A percentile compares a stretch with the other conserved stretches of the same genome.
phyloP scores from a whole-genome alignment of 2,329 filamentous ascomycete genomes.

The Chaetomiaceae sp. region DNA sequence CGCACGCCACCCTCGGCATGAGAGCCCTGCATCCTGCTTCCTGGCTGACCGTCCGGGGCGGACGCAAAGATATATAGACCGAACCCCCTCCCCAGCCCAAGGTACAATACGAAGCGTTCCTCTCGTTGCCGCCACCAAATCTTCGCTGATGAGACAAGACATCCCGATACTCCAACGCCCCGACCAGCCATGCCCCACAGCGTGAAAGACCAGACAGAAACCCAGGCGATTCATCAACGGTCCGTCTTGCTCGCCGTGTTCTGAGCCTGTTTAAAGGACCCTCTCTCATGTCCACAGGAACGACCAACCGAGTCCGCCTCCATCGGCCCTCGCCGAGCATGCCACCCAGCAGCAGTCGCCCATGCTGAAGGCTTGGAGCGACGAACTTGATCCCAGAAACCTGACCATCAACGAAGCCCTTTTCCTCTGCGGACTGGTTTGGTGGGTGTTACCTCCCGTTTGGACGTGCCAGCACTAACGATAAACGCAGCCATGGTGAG shows the following conservation, averaged over 20 bases:
- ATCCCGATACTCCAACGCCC: neutral
- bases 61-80: conserved; percentile 12
- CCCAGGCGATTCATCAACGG: conserved; percentile 10
- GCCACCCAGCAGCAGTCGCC: conserved; percentile 11
- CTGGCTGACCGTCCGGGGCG: neutral
- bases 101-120: neutral
- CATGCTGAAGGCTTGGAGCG: conserved; percentile 26
- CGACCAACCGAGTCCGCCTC: neutral
- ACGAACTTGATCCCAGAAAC: conserved; percentile 21
- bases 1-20: conserved; percentile 1
- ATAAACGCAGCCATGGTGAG: neutral
- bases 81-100: neutral
- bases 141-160: conserved; percentile 3
- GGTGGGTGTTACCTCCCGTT: conserved; percentile 4
- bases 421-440: conserved; percentile 1
- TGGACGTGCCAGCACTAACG: neutral
- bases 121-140: neutral
- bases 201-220: conserved; percentile 13
- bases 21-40: neutral
- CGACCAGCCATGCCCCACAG: conserved; percentile 22
- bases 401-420: conserved; percentile 27
- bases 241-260: conserved; percentile 12
- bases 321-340: neutral
- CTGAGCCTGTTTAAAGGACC: neutral
- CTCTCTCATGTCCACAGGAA: conserved; percentile 11